phyloP scores from a whole-genome alignment of 495 filamentous ascomycete species.

The Hypomontagnella submonticulosa region DNA sequence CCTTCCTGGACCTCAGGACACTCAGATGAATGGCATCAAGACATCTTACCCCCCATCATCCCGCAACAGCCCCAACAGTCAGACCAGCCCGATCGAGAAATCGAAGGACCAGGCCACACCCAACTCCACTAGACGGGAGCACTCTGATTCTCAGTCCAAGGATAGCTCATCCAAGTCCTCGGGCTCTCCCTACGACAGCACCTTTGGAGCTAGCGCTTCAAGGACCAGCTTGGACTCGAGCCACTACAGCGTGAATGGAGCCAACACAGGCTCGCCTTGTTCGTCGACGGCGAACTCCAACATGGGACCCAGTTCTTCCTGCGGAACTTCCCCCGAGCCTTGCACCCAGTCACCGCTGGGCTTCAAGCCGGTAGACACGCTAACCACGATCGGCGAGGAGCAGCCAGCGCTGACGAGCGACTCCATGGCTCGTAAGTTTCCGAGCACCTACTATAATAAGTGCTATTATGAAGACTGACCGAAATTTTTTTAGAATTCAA shows the following conservation, averaged over 20 bases:
- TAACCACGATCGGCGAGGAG: slow-evolving; percentile 68
- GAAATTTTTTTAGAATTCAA: slow-evolving; percentile 46
- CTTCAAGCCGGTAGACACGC: slow-evolving; percentile 69
- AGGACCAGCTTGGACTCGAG: slow-evolving; percentile 71
- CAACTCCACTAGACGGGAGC: slow-evolving; percentile 44
- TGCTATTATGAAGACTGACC: slow-evolving; percentile 27
- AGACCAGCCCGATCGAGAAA: slow-evolving; percentile 49
- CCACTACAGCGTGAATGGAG: slow-evolving; percentile 53
- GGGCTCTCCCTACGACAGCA: slow-evolving; percentile 49
- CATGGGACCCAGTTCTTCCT: slow-evolving; percentile 76
- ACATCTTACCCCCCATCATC: slow-evolving; percentile 43
- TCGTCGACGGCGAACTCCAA: slow-evolving; percentile 68
- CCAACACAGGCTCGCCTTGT: slow-evolving; percentile 68
- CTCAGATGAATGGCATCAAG: slow-evolving; percentile 58
- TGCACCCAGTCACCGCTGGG: slow-evolving; percentile 64
- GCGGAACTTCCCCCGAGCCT: slow-evolving; percentile 70
- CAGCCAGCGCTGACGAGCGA: slow-evolving; percentile 48
- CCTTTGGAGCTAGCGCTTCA: slow-evolving; percentile 56
- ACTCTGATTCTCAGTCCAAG: slow-evolving; percentile 47
- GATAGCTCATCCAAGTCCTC: slow-evolving; percentile 52
- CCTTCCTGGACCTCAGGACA: slow-evolving; percentile 71
- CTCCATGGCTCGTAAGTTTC: slow-evolving; percentile 49
- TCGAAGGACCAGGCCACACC: slow-evolving; percentile 46
- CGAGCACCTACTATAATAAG: background rate
- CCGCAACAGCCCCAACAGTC: slow-evolving; percentile 39